Conservation (phyloP, 1,284 basidiomycete genomes). For the Rhodotorula glutinis region DNA sequence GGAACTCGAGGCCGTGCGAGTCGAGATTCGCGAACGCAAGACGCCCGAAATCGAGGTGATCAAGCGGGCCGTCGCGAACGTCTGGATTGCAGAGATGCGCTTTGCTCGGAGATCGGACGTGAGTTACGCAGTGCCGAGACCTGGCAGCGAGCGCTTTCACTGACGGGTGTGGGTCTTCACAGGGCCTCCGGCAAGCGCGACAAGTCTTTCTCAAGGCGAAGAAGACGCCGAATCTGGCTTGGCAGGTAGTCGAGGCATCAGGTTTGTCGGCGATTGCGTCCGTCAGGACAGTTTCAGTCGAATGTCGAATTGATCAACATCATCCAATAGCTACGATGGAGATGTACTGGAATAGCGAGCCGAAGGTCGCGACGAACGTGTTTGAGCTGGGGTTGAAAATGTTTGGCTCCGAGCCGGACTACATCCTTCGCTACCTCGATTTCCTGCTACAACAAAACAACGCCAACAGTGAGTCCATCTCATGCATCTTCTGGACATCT, state of each 20-base stretch:
- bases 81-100: constrained; percentile 84
- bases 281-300: not conserved
- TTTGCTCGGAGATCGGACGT: constrained; percentile 78
- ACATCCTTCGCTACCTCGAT: constrained; percentile 81
- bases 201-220: constrained; percentile 78
- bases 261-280: constrained; percentile 54
- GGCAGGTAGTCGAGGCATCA: constrained; percentile 91
- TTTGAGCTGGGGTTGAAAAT: constrained; percentile 90
- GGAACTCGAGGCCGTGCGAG: constrained; percentile 49
- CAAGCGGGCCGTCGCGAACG: constrained; percentile 54
- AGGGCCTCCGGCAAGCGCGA: constrained; percentile 72
- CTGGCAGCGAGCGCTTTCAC: too few relatives aligned
- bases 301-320: not conserved
- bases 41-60: constrained; percentile 53
- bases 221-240: constrained; percentile 77
- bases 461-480: constrained; percentile 71
- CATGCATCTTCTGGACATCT: not conserved
- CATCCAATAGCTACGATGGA: constrained; percentile 75
- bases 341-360: constrained; percentile 87
- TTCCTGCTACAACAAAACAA: constrained; percentile 95
- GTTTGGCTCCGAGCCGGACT: constrained; percentile 79
- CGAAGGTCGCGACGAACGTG: constrained; percentile 79
- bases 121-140: constrained; percentile 30
- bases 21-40: constrained; percentile 45
- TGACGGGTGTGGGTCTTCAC: not conserved